These are phyloP conservation scores for Physcomitrellopsis africana DNA, from an alignment of 225 moss, liverwort and hornwort genomes.

Conservation along the genomic window DNA sequence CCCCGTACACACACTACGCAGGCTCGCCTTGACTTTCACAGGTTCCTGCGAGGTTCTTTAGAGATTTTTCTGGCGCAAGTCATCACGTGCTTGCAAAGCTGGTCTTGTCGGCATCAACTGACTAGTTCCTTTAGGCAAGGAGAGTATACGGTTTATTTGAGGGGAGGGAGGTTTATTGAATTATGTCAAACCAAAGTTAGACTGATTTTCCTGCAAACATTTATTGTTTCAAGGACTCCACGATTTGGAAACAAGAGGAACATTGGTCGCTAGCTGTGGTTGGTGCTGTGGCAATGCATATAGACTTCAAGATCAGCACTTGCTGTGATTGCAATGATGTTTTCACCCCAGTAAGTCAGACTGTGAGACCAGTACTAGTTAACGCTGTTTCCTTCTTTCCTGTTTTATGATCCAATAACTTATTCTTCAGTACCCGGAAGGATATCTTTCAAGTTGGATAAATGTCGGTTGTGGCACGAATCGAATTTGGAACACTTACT, in stretches of 20 bases:
- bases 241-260: background rate
- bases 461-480: background rate
- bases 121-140: background rate
- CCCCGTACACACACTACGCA: constrained; percentile 11
- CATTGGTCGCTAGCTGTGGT: constrained; percentile 2
- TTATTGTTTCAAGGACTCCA: background rate
- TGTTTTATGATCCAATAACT: background rate
- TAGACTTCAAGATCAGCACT: constrained; percentile 1
- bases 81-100: background rate
- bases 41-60: constrained; percentile 8
- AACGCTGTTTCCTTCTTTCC: background rate
- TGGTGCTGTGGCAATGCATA: constrained; percentile 27
- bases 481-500: background rate
- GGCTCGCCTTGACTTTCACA: background rate
- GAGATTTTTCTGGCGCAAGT: constrained; percentile 2
- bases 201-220: background rate
- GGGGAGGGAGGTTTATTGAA: background rate
- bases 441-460: background rate
- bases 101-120: background rate
- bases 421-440: background rate
- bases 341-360: background rate
- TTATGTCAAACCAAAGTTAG: background rate
- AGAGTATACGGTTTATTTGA: background rate
- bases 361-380: background rate
- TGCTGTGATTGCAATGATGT: constrained; percentile 16